These are phyloP conservation scores for Cydonia oblonga DNA, from an alignment of 331 rosid genomes.

Conservation along the genomic window DNA sequence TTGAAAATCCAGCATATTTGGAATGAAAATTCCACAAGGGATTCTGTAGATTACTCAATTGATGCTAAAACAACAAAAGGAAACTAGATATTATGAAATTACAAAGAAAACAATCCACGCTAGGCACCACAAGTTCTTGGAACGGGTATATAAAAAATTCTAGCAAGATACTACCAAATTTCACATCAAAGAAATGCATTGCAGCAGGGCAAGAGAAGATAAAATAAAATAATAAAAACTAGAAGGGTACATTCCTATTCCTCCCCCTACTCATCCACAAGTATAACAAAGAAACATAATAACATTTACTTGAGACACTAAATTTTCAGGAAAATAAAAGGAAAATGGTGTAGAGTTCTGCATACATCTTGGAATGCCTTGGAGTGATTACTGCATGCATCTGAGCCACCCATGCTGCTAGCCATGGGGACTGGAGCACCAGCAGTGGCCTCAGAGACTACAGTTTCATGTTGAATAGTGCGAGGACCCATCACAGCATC, in stretches of 20 bases:
- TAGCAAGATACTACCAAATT: neutral
- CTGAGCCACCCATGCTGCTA: conserved; percentile 36
- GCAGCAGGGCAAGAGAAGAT: neutral
- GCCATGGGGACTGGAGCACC: conserved; percentile 34
- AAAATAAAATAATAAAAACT: neutral
- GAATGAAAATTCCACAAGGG: neutral
- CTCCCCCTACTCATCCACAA: neutral
- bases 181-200: neutral
- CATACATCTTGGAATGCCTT: conserved; percentile 85
- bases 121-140: neutral
- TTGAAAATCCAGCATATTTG: neutral
- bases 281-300: neutral
- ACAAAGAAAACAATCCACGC: neutral
- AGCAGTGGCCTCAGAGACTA: conserved; percentile 39
- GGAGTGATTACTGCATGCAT: conserved; percentile 47
- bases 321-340: neutral
- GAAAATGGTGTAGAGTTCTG: neutral
- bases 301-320: neutral
- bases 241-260: neutral
- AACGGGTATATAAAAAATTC: neutral
- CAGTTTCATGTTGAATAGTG: conserved; percentile 58
- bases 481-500: conserved; percentile 78
- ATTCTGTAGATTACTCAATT: neutral
- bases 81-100: neutral
- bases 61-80: neutral